A percentile compares a stretch with the other conserved stretches of the same genome.
Conservation (phyloP, 2,329 filamentous ascomycete genomes). For the Xylaria multiplex region DNA sequence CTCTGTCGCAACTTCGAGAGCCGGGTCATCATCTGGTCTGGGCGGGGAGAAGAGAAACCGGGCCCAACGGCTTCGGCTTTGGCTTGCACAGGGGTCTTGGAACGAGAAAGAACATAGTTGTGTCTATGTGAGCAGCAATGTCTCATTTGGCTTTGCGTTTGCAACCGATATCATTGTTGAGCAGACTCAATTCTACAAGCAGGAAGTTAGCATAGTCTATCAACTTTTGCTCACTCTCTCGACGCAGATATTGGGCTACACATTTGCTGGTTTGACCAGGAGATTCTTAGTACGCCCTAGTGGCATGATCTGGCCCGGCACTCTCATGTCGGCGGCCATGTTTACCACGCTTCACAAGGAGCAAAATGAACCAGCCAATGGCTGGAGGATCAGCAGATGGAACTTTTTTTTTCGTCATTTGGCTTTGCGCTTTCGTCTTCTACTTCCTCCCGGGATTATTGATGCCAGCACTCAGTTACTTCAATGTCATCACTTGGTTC, state of each 20-base stretch:
- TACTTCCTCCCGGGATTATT: slow-evolving; percentile 87
- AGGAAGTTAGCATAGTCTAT: slow-evolving; percentile 79
- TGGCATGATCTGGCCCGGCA: slow-evolving; percentile 92
- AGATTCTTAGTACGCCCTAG: slow-evolving; percentile 85
- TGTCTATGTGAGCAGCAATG: slow-evolving; percentile 89
- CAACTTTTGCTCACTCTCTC: slow-evolving; percentile 85
- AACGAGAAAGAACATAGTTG: slow-evolving; percentile 91
- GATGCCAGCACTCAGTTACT: slow-evolving; percentile 86
- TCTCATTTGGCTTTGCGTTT: slow-evolving; percentile 89
- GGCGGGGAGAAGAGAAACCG: slow-evolving; percentile 45
- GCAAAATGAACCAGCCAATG: slow-evolving; percentile 82
- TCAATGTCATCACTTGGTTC: slow-evolving; percentile 90
- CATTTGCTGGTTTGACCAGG: slow-evolving; percentile 83
- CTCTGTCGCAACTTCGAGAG: slow-evolving; percentile 19
- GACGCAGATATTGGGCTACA: slow-evolving; percentile 86
- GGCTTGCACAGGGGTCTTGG: slow-evolving; percentile 83
- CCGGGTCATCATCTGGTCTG: slow-evolving; percentile 26
- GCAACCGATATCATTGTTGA: slow-evolving; percentile 91
- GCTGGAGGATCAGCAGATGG: slow-evolving; percentile 84
- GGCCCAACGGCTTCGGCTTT: slow-evolving; percentile 66
- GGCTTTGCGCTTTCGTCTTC: slow-evolving; percentile 76
- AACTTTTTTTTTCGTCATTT: slow-evolving; percentile 84
- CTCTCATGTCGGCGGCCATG: slow-evolving; percentile 88
- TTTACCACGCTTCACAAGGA: slow-evolving; percentile 87
- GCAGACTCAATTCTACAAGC: slow-evolving; percentile 88